Evolutionary conservation across 768 basidiomycete species (phyloP), one percentile per base, ranked within the genome.

Genomic region (Xerocomus potaroensis): DNA sequence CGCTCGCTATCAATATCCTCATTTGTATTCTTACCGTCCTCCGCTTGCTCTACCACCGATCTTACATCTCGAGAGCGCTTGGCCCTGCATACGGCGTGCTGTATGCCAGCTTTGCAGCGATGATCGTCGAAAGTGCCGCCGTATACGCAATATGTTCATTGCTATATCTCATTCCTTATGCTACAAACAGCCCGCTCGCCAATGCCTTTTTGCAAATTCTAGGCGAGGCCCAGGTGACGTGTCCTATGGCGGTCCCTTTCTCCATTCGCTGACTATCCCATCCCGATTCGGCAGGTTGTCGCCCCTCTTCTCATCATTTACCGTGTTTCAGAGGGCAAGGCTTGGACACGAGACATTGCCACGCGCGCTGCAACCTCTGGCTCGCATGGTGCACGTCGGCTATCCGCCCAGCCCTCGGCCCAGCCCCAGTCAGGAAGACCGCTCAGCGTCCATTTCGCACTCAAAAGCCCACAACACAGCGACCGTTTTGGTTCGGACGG

Each of bases 281-380:
- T 33, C 26, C n/a, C 26, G 8, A 21, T 36, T 40, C n/a, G 14
- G 2, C 50, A 76, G 75, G 66, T 73, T 60, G 68, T 75, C 24
- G 73, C 75, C 10, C 69, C 70, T 0, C 72, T 74, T 49, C 64
- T 76, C 19, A 76, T 77, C 45, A 74, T 74, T 30, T 72, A 71
- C 34, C 71, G 75, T n/a, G 61, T 77, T 10, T 69, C 73, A 2
- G 63, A 72, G 48, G 76, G 76, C 12, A 66, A 69, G 21, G 75
- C 72, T 3, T 75, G 73, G 75, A 55, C 56, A 18, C 50, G 38
- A 21, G 54, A 62, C 7, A 45, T 54, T 23, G 27, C 55, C 4
- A 43, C 64, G 12, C 50, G 50, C 10, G 26, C 45, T 16, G 16
- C 42, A 1, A 34, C 32, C 14, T 43, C 49, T 0, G 22, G 2